A percentile compares a stretch with the other conserved stretches of the same genome.
These are phyloP conservation scores for Teunomyces barrocoloradensis DNA, from an alignment of 805 yeast genomes.

Conservation along the genomic window DNA sequence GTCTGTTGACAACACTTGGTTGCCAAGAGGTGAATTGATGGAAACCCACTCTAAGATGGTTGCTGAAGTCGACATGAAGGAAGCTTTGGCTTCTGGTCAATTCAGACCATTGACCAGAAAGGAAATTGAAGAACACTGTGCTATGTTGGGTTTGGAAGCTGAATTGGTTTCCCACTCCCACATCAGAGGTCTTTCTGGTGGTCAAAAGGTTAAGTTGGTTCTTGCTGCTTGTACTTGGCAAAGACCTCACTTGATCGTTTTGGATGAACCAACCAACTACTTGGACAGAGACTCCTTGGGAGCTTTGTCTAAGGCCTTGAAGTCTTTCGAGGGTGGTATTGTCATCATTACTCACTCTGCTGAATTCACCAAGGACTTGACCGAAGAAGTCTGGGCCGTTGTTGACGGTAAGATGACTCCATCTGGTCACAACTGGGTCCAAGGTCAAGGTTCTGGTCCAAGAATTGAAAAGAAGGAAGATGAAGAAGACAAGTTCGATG, in stretches of 20 bases:
- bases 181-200: conserved; percentile 99
- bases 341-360: conserved; percentile 99
- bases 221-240: conserved; percentile 99
- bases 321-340: conserved; percentile 99
- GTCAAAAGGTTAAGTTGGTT: conserved; percentile 99
- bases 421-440: conserved; percentile 99
- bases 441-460: conserved; percentile 99
- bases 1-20: conserved; percentile 99
- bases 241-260: conserved; percentile 98
- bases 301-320: conserved; percentile 98
- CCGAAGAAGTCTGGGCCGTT: conserved; percentile 99
- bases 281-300: conserved; percentile 99
- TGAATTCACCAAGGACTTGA: conserved; percentile 98
- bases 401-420: conserved; percentile 98
- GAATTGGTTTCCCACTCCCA: conserved; percentile 99
- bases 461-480: conserved; percentile 96
- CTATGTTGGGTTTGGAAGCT: conserved; percentile 97
- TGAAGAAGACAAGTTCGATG: conserved; percentile 98
- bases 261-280: conserved; percentile 99
- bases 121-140: conserved; percentile 99
- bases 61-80: conserved; percentile 99
- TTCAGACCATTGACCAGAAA: conserved; percentile 99
- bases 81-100: conserved; percentile 99
- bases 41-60: conserved; percentile 95
- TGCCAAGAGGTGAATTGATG: conserved; percentile 99